Percentiles rank a stretch among this genome's conserved stretches.
phyloP scores from a whole-genome alignment of 2,329 filamentous ascomycete genomes.

The Cladosporium phlei region DNA sequence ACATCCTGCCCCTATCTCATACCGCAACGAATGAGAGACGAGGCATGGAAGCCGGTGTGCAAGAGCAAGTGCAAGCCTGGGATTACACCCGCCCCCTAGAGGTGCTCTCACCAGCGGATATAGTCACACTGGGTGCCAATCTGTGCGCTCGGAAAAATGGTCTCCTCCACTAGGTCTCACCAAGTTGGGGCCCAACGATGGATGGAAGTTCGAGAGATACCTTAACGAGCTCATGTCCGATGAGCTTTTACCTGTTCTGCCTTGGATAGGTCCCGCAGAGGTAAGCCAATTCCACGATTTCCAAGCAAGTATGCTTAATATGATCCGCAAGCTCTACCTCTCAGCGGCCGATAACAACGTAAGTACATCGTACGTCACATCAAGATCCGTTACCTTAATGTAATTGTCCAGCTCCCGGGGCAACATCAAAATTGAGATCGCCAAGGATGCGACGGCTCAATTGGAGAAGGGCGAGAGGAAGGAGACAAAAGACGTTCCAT shows the following conservation, averaged over 20 bases:
- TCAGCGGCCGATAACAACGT: slow-evolving; percentile 36
- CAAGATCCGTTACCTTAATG: neutral
- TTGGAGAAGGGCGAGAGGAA: too few species aligned
- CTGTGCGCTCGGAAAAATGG: slow-evolving; percentile 30
- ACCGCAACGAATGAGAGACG: slow-evolving; percentile 38
- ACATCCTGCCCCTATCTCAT: slow-evolving; percentile 40
- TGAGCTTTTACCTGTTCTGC: slow-evolving; percentile 38
- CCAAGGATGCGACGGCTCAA: too few species aligned
- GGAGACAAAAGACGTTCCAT: too few species aligned
- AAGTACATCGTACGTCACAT: slow-evolving; percentile 15
- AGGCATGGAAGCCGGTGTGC: slow-evolving; percentile 35
- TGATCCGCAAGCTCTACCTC: slow-evolving; percentile 34
- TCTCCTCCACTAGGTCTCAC: slow-evolving; percentile 45
- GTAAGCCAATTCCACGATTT: slow-evolving; percentile 38
- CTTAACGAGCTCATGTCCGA: slow-evolving; percentile 39
- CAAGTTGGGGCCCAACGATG: slow-evolving; percentile 41
- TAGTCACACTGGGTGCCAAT: slow-evolving; percentile 35
- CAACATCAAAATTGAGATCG: too few species aligned
- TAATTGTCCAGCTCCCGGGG: slow-evolving; percentile 24
- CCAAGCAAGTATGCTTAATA: slow-evolving; percentile 37
- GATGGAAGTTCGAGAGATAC: slow-evolving; percentile 41
- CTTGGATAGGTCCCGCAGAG: slow-evolving; percentile 40
- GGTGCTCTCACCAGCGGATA: slow-evolving; percentile 41
- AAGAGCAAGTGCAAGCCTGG: slow-evolving; percentile 33
- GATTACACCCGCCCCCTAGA: slow-evolving; percentile 34